A percentile compares a stretch with the other conserved stretches of the same genome.
These are phyloP conservation scores for Kwoniella dendrophila DNA, from an alignment of 768 basidiomycete species.

Conservation along the genomic window DNA sequence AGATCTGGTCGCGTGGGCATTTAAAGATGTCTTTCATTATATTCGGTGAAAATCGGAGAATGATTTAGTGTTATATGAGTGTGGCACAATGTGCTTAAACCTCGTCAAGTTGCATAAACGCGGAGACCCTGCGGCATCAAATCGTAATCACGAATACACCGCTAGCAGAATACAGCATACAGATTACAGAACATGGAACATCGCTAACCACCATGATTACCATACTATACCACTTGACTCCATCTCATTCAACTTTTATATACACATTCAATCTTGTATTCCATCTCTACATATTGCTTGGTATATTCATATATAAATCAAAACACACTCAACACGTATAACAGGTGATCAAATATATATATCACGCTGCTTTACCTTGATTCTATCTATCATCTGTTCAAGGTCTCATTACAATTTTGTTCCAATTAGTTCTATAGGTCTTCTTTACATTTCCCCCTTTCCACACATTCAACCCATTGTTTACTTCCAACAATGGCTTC, in stretches of 20 bases:
- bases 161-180: neutral
- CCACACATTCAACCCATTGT: constrained; percentile 4
- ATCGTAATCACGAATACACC: neutral
- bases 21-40: neutral
- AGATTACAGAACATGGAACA: neutral
- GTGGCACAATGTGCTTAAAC: constrained; percentile 1
- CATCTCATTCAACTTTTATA: neutral
- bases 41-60: neutral
- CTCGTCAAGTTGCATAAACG: neutral
- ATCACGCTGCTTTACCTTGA: neutral
- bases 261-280: too few species aligned
- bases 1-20: neutral
- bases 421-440: neutral
- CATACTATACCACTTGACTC: neutral
- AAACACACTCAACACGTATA: neutral
- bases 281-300: neutral
- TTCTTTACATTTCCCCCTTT: neutral
- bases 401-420: neutral
- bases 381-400: too few species aligned
- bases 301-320: neutral
- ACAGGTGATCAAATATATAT: neutral
- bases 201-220: neutral
- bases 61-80: neutral
- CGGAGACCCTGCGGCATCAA: neutral
- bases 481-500: constrained; percentile 37